Conservation (phyloP, 192 early-diverging fungal genomes). For the Linnemannia hyalina region DNA sequence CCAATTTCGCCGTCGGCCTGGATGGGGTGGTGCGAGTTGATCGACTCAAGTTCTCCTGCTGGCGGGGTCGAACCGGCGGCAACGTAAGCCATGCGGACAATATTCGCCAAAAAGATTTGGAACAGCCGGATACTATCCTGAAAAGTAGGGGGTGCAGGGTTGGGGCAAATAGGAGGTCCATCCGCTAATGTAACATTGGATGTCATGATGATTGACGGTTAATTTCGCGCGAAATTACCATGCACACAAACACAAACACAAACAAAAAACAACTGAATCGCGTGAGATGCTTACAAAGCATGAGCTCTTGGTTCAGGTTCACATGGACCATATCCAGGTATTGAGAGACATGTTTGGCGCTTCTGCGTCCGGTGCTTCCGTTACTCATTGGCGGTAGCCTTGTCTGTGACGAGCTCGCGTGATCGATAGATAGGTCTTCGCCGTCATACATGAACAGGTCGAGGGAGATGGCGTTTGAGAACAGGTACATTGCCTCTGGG, state of each 20-base stretch:
- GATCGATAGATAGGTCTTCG: constrained; percentile 37
- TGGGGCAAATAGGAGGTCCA: constrained; percentile 66
- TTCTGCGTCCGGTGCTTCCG: constrained; percentile 39
- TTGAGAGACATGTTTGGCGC: constrained; percentile 29
- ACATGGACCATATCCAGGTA: constrained; percentile 41
- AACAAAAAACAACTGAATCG: background rate
- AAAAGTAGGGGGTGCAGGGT: constrained; percentile 67
- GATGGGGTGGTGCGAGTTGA: constrained; percentile 65
- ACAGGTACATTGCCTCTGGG: constrained; percentile 71
- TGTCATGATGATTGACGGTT: background rate
- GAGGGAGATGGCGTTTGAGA: constrained; percentile 74
- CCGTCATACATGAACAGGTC: constrained; percentile 68
- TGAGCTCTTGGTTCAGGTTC: constrained; percentile 42
- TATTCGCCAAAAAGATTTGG: constrained; percentile 64
- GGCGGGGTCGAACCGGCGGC: constrained; percentile 72
- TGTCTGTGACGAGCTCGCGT: constrained; percentile 41
- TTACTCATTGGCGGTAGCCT: constrained; percentile 29
- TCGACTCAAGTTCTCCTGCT: constrained; percentile 61
- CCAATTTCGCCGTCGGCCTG: constrained; percentile 61
- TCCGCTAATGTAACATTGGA: constrained; percentile 55
- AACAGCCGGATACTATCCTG: constrained; percentile 66
- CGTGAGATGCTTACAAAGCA: constrained; percentile 28
- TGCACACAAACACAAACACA: background rate
- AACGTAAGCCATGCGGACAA: constrained; percentile 68
- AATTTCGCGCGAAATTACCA: background rate